These are phyloP conservation scores for Boletus insuetus DNA, from an alignment of 768 basidiomycete genomes.

Conservation along the genomic window DNA sequence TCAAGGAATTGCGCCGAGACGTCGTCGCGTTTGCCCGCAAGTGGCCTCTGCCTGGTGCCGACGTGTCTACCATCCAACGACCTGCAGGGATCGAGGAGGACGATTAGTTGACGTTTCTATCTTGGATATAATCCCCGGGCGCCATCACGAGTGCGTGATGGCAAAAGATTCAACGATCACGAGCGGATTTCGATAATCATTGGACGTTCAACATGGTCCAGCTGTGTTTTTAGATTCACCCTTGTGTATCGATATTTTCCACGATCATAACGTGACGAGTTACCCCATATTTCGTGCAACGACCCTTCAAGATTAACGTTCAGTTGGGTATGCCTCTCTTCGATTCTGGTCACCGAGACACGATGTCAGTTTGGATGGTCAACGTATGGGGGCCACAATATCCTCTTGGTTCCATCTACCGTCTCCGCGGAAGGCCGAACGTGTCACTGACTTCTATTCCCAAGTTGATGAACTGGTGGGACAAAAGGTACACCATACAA, in stretches of 20 bases:
- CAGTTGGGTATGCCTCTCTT: no score
- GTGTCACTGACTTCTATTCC: no score
- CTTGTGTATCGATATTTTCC: slow-evolving; percentile 1
- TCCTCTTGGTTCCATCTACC: no score
- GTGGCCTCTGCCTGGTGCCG: slow-evolving; percentile 94
- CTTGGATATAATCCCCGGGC: background rate
- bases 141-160: background rate
- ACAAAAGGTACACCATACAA: no score
- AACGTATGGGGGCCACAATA: no score
- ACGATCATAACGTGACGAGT: background rate
- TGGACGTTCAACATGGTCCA: slow-evolving; percentile 36
- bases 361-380: no score
- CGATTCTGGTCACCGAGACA: no score
- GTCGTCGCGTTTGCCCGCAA: slow-evolving; percentile 76
- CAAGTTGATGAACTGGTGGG: no score
- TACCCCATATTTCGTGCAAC: no score
- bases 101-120: slow-evolving; percentile 20
- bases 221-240: background rate
- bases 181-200: slow-evolving; percentile 14
- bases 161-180: slow-evolving; percentile 59
- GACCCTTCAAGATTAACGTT: background rate
- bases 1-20: slow-evolving; percentile 73
- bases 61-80: slow-evolving; percentile 43
- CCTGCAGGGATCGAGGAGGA: slow-evolving; percentile 67
- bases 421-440: no score